Percentiles rank a stretch among this genome's conserved stretches.
Conservation (phyloP, 2,329 filamentous ascomycete species). For the Trichoderma koningiopsis region DNA sequence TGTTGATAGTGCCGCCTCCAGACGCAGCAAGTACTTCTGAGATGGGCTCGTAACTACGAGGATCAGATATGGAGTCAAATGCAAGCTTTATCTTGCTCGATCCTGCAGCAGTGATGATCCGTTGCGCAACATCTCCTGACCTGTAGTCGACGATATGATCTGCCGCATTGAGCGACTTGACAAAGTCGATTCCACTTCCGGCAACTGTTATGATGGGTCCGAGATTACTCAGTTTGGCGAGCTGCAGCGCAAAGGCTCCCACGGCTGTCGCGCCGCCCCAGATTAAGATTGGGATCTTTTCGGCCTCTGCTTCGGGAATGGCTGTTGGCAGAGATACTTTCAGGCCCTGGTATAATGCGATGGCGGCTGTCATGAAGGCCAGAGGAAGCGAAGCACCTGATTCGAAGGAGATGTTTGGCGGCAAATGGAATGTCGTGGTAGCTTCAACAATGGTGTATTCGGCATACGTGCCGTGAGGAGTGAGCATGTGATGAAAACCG, state of each 20-base stretch:
- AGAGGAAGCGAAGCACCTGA: conserved; percentile 59
- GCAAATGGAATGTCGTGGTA: conserved; percentile 58
- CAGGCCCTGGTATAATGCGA: conserved; percentile 49
- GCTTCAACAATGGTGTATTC: conserved; percentile 60
- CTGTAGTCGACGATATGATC: conserved; percentile 16
- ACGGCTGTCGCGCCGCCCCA: conserved; percentile 57
- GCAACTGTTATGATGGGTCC: conserved; percentile 63
- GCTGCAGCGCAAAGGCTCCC: conserved; percentile 59
- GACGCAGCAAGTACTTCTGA: neutral
- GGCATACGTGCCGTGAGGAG: conserved; percentile 55
- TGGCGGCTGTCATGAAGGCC: conserved; percentile 55
- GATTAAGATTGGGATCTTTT: conserved; percentile 41
- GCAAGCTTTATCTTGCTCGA: neutral
- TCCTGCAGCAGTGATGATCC: neutral
- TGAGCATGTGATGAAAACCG: conserved; percentile 53
- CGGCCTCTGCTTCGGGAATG: conserved; percentile 43
- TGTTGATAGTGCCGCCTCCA: neutral
- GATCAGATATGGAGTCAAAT: neutral
- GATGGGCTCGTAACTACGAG: conserved; percentile 3
- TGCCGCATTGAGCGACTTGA: neutral
- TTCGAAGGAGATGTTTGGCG: conserved; percentile 47
- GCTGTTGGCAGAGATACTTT: conserved; percentile 49
- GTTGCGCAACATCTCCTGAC: neutral
- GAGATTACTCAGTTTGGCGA: conserved; percentile 52
- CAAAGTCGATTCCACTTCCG: conserved; percentile 37